Evolutionary conservation across 352 stramenopile genomes (phyloP), one percentile per base, ranked within the genome.

Genomic region (Pythium myriotylum): DNA sequence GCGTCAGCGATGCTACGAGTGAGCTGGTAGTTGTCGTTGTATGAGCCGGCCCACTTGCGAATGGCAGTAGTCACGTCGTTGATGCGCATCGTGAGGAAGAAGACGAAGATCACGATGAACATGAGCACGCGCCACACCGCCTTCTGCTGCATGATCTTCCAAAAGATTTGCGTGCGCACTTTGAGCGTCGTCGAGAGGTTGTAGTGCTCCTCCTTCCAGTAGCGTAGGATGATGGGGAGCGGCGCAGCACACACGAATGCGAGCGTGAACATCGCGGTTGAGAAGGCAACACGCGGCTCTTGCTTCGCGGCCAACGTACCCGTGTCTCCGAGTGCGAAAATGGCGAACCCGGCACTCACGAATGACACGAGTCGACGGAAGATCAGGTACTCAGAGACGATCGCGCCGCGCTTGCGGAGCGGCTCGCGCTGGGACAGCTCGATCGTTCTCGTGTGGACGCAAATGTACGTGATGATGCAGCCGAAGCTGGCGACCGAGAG

Each of bases 101-200:
- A 65, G 42, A 57, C 62, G 49, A 72, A 77, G 47, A 81, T 55
- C 39, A 77, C 64, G 54, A 84, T 81, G 55, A 80, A 80, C 61
- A 67, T 62, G 55, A 80, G 58, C 26, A 75, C 47, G 37, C 65
- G 61, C 72, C 72, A 80, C 57, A 80, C 72, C 0, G 69, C 72
- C 51, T 77, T 76, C 27, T 79, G 73, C 60, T 81, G 69, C 68
- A 76, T 77, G 62, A 78, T 81, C 50, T 74, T 73, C 67, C 69
- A 80, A 50, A 77, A 77, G 54, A 77, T 77, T 33, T 68, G 59
- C 10, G 51, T 52, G 20, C 69, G 72, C 26, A 76, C 62, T 40
- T 61, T 56, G 32, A 81, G 58, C 23, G 72, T 68, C 27, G 62
- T 74, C 19, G 70, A 51, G 5, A 77, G 48, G 45, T 65, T 70